Base-by-base conservation (phyloP, 2,329 filamentous ascomycete genomes). In the Talaromyces sp. region DNA sequence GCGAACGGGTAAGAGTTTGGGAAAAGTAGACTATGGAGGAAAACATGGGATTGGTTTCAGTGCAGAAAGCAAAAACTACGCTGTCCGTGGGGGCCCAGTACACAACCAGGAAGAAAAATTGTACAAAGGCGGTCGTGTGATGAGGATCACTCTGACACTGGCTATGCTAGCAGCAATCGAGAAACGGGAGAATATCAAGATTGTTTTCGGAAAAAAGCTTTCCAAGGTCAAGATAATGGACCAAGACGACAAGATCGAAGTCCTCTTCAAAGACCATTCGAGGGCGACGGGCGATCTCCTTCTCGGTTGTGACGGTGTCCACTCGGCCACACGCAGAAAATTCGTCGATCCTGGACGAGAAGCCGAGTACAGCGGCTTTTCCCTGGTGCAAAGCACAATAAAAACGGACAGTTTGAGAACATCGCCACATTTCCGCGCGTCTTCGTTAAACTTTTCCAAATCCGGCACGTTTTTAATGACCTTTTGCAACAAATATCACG, bases 141-240 rank as follows among this genome's bases (percentile, higher is more conserved):
- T 77, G 72, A 71, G 77, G 4, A 75, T 76, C 51, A 67, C 72
- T 12, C 68, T 79, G 3, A 72, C 77, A 1, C 62, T 78, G 7
- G 75, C 75, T 2, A 69, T 80, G 74, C 63, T 79, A 57, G 67
- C 70, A 1, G 69, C 75, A 3, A 65, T 74, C 5, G 70, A 76
- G 58, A 73, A 73, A 51, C 65, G 66, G 8, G 65, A 62, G 8
- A 74, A 75, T 58, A 65, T 79, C 19, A 63, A 72, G n/a, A 63
- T 80, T 8, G 65, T 74, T 17, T 80, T 74, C 58, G 75, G 76
- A 4, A 78, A 76, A 66, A 75, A 76, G 56, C 69, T 79, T 3
- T 59, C 71, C 17, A 64, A 65, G 3, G 72, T 74, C 29, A 65
- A 69, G n/a, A 32, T 54, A 19, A n/a, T 54, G 17, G 58, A 62